Evolutionary conservation across 129 eudicot species (phyloP), one percentile per base, ranked within the genome.

Genomic region (Centrapalus pauciflorus): DNA sequence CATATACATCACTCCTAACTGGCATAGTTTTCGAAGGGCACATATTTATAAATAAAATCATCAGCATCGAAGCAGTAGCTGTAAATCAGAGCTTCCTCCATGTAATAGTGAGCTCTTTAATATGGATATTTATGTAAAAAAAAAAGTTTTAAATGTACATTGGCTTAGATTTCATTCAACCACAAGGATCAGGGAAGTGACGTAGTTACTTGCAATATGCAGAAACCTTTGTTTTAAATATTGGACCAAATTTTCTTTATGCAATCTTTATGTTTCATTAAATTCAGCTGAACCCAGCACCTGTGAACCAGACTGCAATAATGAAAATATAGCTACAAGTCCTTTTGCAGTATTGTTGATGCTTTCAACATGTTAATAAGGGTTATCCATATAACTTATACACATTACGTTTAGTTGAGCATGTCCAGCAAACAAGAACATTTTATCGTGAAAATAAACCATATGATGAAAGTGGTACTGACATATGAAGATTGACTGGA

Each of bases 151-250:
- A n/a, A n/a, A 40, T 23, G 52, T 67, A 26, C 46, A 67, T 20
- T 34, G 73, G 63, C 17, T 52, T 61, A 37, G 32, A 64, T 24
- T 51, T 33, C 61, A 67, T 67, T 68, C 27, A 38, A 35, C 40
- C 64, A 52, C 20, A 68, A 27, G 6, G 58, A 13, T 43, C 11
- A 27, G 17, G 54, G 7, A 64, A 64, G 57, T 43, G 40, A 17
- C 19, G 54, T 1, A 46, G 10, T 65, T 16, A 28, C 27, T 30
- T 20, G 8, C 16, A 9, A 29, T 32, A 45, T 65, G 43, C 28
- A 37, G 63, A 68, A 55, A 55, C 29, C 20, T 57, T 21, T 51
- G 49, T 25, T 23, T 33, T n/a, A 52, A 28, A 19, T 5, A 4
- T 66, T 66, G 19, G 45, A 46, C 12, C 16, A 45, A 66, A 10